Evolutionary conservation across 345 rosid species (phyloP), one percentile per base, ranked within the genome.

Genomic region (Bretschneidera sinensis): DNA sequence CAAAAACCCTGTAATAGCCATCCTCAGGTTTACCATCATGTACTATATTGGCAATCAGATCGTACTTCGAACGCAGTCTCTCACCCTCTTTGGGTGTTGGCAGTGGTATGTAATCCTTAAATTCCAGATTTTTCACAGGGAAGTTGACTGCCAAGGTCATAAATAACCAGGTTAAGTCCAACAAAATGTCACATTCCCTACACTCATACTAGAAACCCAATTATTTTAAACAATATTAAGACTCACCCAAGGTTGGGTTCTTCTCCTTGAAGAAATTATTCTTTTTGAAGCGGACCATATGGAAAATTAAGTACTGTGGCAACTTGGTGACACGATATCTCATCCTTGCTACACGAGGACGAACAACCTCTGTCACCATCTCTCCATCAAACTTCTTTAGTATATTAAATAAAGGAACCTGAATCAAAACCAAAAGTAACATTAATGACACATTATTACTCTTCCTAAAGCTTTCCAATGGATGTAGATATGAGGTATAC

Each of bases 1-100:
- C 99, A 77, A 91, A 94, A 64, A 86, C 99, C 70, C 96, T 81
- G 74, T 90, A 95, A 73, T 69, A 79, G 0, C 96, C 99, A 58
- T 84, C 99, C 43, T 88, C 92, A 34, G 99, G 99, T 62, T 91
- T 91, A 21, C 96, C 95, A 59, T 95, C 99, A 71, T 91, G 99
- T 66, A 95, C 97, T n/a, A 91, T 78, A 65, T 95, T 86, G 17
- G 96, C 96, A 20, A 95, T 91, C 69, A 95, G 71, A 79, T 91
- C 95, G 65, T 91, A 95, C 85, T 86, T 95, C 0, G 96, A 74
- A 51, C 86, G 75, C 54, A 74, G 57, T 65, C 45, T 90, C 68
- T 81, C 81, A 21, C 83, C 80, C 73, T 77, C 92, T 61, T 75
- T 74, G 25, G 85, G 83, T 55, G 67, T 61, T 43, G 92, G 90